Conservation (phyloP, 2,329 filamentous ascomycete species). For the Bertia moriformis region DNA sequence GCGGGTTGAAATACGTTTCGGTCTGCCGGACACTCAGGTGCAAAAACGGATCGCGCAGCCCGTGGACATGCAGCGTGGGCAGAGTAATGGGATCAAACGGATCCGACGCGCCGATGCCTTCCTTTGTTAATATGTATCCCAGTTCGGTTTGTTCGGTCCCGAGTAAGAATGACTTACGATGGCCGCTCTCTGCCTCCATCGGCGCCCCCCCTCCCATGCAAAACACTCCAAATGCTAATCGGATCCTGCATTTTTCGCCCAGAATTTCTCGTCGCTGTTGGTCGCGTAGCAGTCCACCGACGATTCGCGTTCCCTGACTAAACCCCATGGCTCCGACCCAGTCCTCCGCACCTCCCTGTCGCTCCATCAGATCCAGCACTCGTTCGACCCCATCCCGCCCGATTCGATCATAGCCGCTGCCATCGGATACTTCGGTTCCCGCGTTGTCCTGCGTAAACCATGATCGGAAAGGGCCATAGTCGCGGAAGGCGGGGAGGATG, state of each 20-base stretch:
- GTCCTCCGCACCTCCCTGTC: background rate
- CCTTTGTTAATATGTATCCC: background rate
- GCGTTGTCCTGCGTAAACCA: background rate
- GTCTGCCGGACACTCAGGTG: background rate
- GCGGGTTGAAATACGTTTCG: background rate
- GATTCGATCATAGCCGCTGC: background rate
- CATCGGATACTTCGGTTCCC: background rate
- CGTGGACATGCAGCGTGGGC: slow-evolving; percentile 1
- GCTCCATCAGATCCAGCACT: background rate
- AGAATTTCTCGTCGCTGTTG: background rate
- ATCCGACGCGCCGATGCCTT: no score
- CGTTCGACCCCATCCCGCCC: background rate
- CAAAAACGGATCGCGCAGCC: background rate
- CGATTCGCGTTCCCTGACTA: background rate
- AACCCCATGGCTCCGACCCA: background rate
- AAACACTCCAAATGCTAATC: background rate
- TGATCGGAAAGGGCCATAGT: background rate
- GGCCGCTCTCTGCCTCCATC: background rate
- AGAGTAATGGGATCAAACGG: background rate
- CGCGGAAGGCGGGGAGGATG: background rate
- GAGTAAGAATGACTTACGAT: no score
- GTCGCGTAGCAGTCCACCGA: background rate
- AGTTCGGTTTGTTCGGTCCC: no score
- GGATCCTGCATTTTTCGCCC: background rate
- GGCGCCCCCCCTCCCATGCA: background rate